Evolutionary conservation across 2,329 filamentous ascomycete species (phyloP).

Genomic region (Ascochyta lentis): DNA sequence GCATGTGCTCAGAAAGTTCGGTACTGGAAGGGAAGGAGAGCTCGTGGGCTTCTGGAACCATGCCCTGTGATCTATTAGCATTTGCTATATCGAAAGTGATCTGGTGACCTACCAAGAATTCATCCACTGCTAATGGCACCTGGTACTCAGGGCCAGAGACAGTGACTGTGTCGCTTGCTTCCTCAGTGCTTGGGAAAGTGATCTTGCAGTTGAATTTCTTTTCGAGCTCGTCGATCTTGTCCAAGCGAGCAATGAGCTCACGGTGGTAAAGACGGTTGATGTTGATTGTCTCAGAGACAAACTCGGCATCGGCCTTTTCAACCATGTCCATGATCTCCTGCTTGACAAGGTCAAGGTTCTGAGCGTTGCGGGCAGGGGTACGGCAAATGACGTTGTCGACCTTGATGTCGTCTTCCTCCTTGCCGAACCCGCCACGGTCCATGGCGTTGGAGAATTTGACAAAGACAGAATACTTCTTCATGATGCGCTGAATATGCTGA

Average conservation of each 20-base stretch:
- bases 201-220: constrained; percentile 99
- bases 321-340: constrained; percentile 99
- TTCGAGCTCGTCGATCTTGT: constrained; percentile 91
- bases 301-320: constrained; percentile 95
- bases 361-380: constrained; percentile 93
- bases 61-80: constrained; percentile 66
- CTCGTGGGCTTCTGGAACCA: constrained; percentile 97
- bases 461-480: constrained; percentile 99
- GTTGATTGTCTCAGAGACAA: constrained; percentile 90
- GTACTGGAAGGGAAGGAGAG: constrained; percentile 79
- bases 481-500: constrained; percentile 98
- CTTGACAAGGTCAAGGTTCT: constrained; percentile 96
- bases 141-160: constrained; percentile 98
- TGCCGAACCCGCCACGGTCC: constrained; percentile 91
- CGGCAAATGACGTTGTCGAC: constrained; percentile 99
- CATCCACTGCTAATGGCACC: constrained; percentile 94
- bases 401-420: constrained; percentile 97
- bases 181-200: constrained; percentile 95
- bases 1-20: constrained; percentile 80
- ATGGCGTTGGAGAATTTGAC: constrained; percentile 99
- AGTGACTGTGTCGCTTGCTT: constrained; percentile 93
- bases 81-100: not conserved
- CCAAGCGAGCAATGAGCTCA: constrained; percentile 85
- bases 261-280: constrained; percentile 96
- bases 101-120: constrained; percentile 71